Evolutionary conservation across 495 filamentous ascomycete species (phyloP).

Genomic region (Penicillium alfredii): DNA sequence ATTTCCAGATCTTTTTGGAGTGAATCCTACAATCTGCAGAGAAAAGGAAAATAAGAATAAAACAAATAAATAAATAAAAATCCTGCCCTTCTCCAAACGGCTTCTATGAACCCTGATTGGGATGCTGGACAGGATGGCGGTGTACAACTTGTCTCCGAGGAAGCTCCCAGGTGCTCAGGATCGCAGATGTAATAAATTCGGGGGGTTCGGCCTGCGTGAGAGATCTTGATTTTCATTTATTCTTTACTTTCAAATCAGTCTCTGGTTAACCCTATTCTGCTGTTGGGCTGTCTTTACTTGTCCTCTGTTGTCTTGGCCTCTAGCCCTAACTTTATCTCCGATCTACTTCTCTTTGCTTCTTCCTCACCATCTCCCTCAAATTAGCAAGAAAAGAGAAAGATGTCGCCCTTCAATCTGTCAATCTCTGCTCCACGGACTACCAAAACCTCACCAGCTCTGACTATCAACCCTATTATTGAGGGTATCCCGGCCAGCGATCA

Average conservation of each 20-base stretch:
- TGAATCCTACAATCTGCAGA: no score
- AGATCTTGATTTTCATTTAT: not conserved
- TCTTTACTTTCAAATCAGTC: no score
- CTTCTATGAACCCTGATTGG: slow-evolving; percentile 19
- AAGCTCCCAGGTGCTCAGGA: slow-evolving; percentile 6
- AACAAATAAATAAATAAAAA: no score
- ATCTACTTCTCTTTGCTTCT: no score
- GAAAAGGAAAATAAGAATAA: no score
- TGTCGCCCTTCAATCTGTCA: not conserved
- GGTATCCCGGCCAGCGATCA: slow-evolving; percentile 14
- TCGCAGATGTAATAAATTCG: slow-evolving; percentile 21
- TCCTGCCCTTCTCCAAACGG: slow-evolving; percentile 20
- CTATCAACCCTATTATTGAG: slow-evolving; percentile 3
- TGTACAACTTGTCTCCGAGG: slow-evolving; percentile 28
- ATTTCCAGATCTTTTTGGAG: slow-evolving; percentile 16
- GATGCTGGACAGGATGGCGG: slow-evolving; percentile 30
- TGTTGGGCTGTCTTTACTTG: slow-evolving; percentile 1
- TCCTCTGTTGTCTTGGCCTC: not conserved
- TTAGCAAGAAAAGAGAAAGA: no score
- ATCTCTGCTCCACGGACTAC: not conserved
- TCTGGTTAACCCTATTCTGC: no score
- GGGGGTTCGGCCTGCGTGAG: slow-evolving; percentile 2
- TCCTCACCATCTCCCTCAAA: no score
- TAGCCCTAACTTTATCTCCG: no score
- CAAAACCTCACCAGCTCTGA: not conserved